Evolutionary conservation across 225 moss, liverwort and hornwort genomes (phyloP), one percentile per base, ranked within the genome.

Genomic region (Climacium dendroides): DNA sequence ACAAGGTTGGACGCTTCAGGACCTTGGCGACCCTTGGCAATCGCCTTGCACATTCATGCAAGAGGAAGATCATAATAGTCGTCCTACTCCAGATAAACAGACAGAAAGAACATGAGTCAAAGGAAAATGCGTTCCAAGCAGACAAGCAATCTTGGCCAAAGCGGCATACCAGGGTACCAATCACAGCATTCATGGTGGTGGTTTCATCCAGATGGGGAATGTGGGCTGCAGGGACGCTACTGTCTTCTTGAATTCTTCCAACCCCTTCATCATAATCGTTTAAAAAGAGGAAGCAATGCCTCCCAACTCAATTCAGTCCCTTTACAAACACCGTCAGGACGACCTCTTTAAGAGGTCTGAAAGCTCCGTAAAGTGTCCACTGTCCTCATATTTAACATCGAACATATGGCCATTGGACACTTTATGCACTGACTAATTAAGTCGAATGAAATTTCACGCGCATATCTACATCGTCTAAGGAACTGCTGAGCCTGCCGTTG

Each of bases 1-100:
- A 97, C 91, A 80, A 92, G 87, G 83, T 96, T 97, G 88, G 89
- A 88, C 50, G 95, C 96, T 86, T 97, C 93, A 82, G 71, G 84
- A 83, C 96, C 95, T 86, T 96, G 93, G 85, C 94, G 91, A 83
- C 89, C 89, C 87, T 97, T 95, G 24, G 94, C 84, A 90, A 96
- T 86, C 60, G 95, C 88, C 94, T n/a, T 95, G 89, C 81, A 87
- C 75, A 84, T 55, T 85, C 32, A 63, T 78, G 45, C 53, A 79
- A 75, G 54, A 37, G 29, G 58, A 83, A 82, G 79, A 75, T 55
- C 24, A 37, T 10, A 64, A 64, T 43, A 80, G 18, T 79, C 62
- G 61, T 57, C 58, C 89, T 59, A 14, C n/a, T 76, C 39, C 60
- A 54, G 55, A 82, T 55, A 28, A 45, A n/a, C 15, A 86, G 22